phyloP scores from a whole-genome alignment of 2,329 filamentous ascomycete genomes.

The Aquanectria penicillioides region DNA sequence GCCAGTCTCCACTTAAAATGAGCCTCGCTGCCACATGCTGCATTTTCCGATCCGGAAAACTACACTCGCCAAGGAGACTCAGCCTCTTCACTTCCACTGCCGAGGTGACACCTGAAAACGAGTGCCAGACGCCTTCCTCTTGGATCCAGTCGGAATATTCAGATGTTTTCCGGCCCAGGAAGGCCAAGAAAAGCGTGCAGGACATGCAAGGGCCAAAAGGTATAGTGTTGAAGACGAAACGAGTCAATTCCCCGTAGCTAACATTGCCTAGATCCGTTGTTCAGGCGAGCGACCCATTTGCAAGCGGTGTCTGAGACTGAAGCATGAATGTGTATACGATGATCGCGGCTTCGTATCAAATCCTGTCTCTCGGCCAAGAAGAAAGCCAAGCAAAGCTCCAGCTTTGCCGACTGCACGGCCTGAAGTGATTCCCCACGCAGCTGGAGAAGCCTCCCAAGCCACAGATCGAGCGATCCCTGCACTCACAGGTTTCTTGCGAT shows the following conservation, averaged over 20 bases:
- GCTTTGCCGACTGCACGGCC: background rate
- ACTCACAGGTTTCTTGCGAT: background rate
- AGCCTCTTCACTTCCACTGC: too few species aligned
- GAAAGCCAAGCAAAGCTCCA: background rate
- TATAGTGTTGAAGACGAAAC: too few species aligned
- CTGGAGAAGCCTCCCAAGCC: too few species aligned
- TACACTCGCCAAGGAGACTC: too few species aligned
- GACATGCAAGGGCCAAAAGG: constrained; percentile 33
- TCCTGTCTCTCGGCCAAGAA: background rate
- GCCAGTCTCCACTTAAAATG: too few species aligned
- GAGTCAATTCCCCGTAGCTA: background rate
- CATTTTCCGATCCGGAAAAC: too few species aligned
- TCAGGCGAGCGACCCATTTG: constrained; percentile 30
- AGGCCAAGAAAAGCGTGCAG: constrained; percentile 29
- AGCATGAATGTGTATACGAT: constrained; percentile 8
- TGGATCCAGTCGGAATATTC: too few species aligned
- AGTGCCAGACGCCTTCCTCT: too few species aligned
- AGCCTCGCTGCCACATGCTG: too few species aligned
- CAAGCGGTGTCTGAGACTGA: constrained; percentile 24
- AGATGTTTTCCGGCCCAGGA: background rate
- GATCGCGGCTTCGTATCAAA: background rate
- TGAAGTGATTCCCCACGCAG: background rate
- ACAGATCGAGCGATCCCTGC: background rate
- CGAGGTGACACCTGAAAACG: too few species aligned
- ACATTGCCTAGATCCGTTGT: constrained; percentile 26